Conservation (phyloP, 768 basidiomycete species). For the Phallus indusiatus region DNA sequence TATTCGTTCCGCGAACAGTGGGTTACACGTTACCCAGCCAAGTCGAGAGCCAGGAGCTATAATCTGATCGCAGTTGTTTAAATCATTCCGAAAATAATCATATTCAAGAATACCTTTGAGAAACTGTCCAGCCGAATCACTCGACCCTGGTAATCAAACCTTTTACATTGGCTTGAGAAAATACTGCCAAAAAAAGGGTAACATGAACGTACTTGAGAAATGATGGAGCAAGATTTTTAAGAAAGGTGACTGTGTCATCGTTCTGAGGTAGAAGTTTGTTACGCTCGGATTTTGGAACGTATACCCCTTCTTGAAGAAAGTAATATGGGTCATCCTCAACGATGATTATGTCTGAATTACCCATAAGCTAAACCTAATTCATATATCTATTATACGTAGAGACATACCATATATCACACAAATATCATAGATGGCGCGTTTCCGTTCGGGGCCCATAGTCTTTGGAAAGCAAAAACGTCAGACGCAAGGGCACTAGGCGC, state of each 20-base stretch:
- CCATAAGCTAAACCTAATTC: not conserved
- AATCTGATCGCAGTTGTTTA: constrained; percentile 35
- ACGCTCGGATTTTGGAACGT: constrained; percentile 35
- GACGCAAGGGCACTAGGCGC: not conserved
- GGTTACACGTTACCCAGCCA: constrained; percentile 74
- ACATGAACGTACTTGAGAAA: constrained; percentile 39
- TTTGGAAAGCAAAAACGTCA: constrained; percentile 16
- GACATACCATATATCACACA: constrained; percentile 66
- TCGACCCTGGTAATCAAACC: constrained; percentile 69
- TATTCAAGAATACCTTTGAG: constrained; percentile 42
- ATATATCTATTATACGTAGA: not conserved
- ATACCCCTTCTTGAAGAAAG: constrained; percentile 57
- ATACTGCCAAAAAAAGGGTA: not conserved
- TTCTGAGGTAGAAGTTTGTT: constrained; percentile 8
- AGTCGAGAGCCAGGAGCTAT: constrained; percentile 70
- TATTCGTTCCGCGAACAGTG: constrained; percentile 65
- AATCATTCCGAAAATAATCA: not conserved
- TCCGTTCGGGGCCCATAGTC: constrained; percentile 54
- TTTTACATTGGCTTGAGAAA: constrained; percentile 12
- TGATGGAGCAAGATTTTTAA: constrained; percentile 49
- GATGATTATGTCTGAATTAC: constrained; percentile 52
- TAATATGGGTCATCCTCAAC: constrained; percentile 82
- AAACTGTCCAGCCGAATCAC: constrained; percentile 79
- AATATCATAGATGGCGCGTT: constrained; percentile 73
- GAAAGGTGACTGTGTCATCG: constrained; percentile 35